phyloP scores from a whole-genome alignment of 371 early-diverging fungal genomes.

The Basidiobolus meristosporus region DNA sequence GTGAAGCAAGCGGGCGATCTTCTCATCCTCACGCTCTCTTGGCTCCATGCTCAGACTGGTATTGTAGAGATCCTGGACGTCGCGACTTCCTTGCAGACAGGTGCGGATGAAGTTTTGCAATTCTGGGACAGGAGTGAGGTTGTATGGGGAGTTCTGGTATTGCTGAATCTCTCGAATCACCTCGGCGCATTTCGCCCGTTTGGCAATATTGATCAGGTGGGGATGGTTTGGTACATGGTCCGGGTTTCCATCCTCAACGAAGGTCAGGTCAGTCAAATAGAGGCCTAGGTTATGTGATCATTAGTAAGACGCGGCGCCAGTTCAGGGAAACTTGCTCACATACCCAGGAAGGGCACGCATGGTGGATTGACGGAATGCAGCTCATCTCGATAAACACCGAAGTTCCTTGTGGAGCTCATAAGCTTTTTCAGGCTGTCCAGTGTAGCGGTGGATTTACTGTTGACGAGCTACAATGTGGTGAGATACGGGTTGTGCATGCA shows the following conservation, averaged over 20 bases:
- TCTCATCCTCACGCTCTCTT: slow-evolving; percentile 74
- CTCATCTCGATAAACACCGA: slow-evolving; percentile 59
- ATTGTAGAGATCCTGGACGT: slow-evolving; percentile 37
- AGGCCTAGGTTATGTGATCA: slow-evolving; percentile 33
- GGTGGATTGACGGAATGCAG: slow-evolving; percentile 72
- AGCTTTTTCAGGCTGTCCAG: slow-evolving; percentile 33
- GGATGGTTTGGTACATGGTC: slow-evolving; percentile 21
- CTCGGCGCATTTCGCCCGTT: slow-evolving; percentile 69
- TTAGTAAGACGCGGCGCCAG: neutral
- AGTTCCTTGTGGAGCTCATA: slow-evolving; percentile 73
- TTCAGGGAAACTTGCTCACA: neutral
- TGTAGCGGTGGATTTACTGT: slow-evolving; percentile 15
- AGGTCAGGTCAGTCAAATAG: slow-evolving; percentile 78
- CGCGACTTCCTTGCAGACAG: slow-evolving; percentile 24
- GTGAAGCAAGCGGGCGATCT: slow-evolving; percentile 61
- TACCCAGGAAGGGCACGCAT: slow-evolving; percentile 69
- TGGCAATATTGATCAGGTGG: slow-evolving; percentile 74
- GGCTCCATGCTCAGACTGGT: slow-evolving; percentile 70
- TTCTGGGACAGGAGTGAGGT: slow-evolving; percentile 53
- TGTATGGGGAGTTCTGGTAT: slow-evolving; percentile 69
- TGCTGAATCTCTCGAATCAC: slow-evolving; percentile 81
- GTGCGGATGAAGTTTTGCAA: slow-evolving; percentile 54
- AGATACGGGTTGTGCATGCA: no score
- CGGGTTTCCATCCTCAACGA: slow-evolving; percentile 81
- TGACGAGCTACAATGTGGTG: slow-evolving; percentile 7